Evolutionary conservation across 352 stramenopile genomes (phyloP).

Genomic region (Plasmopara muralis): DNA sequence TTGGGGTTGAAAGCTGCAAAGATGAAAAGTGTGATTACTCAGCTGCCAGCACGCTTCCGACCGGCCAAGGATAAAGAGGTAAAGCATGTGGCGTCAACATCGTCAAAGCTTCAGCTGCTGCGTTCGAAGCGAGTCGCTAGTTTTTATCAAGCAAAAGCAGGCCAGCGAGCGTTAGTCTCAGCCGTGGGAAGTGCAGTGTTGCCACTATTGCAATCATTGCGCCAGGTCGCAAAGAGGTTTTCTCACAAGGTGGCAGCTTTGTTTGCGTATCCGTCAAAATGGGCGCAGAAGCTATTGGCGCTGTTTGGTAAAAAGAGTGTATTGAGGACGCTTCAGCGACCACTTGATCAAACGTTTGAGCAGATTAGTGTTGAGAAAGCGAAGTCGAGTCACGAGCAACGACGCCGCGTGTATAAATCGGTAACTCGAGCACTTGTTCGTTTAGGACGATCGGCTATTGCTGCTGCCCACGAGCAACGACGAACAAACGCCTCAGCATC

Average conservation of each 20-base stretch:
- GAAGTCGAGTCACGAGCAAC: constrained; percentile 2
- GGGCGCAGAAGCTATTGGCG: constrained; percentile 8
- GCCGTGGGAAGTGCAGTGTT: constrained; percentile 2
- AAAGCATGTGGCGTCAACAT: constrained; percentile 1
- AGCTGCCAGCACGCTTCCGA: constrained; percentile 20
- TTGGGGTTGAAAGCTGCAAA: not conserved
- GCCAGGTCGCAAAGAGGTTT: constrained; percentile 7
- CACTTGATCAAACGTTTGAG: constrained; percentile 13
- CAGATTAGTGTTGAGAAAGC: constrained; percentile 4
- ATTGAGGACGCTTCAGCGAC: constrained; percentile 10
- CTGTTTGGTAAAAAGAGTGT: constrained; percentile 12
- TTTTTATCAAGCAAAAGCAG: constrained; percentile 20
- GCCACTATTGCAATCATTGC: constrained; percentile 14
- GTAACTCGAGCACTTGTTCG: constrained; percentile 17
- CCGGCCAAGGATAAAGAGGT: constrained; percentile 6
- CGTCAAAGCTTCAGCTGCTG: constrained; percentile 11
- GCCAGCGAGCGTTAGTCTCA: constrained; percentile 12
- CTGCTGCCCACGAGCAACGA: constrained; percentile 9
- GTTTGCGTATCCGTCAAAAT: constrained; percentile 10
- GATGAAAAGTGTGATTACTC: constrained; percentile 19
- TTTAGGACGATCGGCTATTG: constrained; percentile 14
- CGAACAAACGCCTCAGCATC: constrained; percentile 7
- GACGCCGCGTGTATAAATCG: constrained; percentile 9
- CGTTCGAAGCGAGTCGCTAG: constrained; percentile 13
- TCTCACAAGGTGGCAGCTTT: constrained; percentile 6